A percentile compares a stretch with the other conserved stretches of the same genome.
Conservation (phyloP, 139 green algal species). For the Chlamydomonas eustigma region DNA sequence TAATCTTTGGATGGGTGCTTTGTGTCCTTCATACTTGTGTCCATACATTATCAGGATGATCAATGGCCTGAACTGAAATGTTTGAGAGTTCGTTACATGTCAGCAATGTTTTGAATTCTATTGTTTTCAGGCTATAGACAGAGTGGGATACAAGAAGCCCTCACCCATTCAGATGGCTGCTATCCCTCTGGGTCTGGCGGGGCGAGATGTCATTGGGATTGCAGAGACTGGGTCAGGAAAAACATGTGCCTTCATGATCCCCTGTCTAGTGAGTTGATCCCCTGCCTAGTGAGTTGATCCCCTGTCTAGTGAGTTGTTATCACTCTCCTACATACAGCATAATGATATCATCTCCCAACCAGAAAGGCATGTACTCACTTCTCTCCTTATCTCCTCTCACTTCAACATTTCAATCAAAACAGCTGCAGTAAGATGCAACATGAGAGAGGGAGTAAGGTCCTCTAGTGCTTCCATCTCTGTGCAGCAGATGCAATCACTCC, state of each 20-base stretch:
- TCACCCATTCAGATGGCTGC: slow-evolving; percentile 97
- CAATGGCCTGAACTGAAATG: too few relatives aligned
- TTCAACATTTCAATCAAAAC: too few relatives aligned
- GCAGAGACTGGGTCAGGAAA: slow-evolving; percentile 95
- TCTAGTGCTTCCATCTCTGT: too few relatives aligned
- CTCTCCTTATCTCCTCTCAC: too few relatives aligned
- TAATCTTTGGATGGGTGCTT: too few relatives aligned
- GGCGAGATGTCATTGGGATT: slow-evolving; percentile 94
- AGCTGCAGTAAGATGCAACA: too few relatives aligned
- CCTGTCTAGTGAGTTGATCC: slow-evolving; percentile 62
- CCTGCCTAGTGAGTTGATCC: not conserved
- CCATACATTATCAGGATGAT: too few relatives aligned
- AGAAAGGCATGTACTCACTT: not conserved
- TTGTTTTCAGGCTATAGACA: slow-evolving; percentile 65
- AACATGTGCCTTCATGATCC: slow-evolving; percentile 95
- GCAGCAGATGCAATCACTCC: too few relatives aligned
- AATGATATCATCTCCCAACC: not conserved
- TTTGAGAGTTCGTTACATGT: too few relatives aligned
- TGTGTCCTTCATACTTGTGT: too few relatives aligned
- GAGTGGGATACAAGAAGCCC: slow-evolving; percentile 86
- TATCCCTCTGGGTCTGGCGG: slow-evolving; percentile 88
- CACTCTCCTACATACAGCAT: not conserved
- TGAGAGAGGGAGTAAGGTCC: too few relatives aligned
- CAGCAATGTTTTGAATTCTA: too few relatives aligned
- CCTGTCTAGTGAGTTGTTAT: not conserved